A percentile compares a stretch with the other conserved stretches of the same genome.
These are phyloP conservation scores for Coccomyxa sp. DNA, from an alignment of 139 green algal species.

Conservation along the genomic window DNA sequence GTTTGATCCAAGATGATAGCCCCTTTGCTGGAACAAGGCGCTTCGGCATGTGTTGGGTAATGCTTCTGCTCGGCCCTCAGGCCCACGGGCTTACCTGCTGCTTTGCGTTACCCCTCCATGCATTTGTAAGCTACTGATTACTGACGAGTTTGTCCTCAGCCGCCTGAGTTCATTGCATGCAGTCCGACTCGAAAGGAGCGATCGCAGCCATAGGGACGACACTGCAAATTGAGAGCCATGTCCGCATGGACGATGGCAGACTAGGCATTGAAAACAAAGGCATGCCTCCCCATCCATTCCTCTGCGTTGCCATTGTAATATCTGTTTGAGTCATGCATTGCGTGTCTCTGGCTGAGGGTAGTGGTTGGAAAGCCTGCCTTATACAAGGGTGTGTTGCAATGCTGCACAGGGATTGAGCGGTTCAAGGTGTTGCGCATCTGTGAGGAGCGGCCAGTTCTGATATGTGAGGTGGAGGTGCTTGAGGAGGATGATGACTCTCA, in stretches of 20 bases:
- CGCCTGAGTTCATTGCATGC: not conserved
- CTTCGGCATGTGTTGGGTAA: conserved; percentile 44
- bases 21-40: conserved; percentile 34
- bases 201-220: conserved; percentile 36
- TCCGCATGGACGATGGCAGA: conserved; percentile 36
- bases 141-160: not conserved
- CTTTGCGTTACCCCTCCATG: not conserved
- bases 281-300: not conserved
- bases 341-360: not conserved
- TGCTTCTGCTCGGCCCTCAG: not conserved
- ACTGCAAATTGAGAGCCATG: conserved; percentile 40
- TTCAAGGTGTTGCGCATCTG: conserved; percentile 37
- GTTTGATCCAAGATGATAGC: conserved; percentile 35
- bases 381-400: too few relatives aligned
- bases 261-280: conserved; percentile 34
- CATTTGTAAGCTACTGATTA: not conserved
- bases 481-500: conserved; percentile 4
- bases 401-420: conserved; percentile 12
- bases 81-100: not conserved
- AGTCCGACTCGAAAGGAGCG: conserved; percentile 4
- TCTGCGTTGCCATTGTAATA: not conserved
- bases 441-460: conserved; percentile 40
- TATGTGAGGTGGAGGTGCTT: conserved; percentile 47
- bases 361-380: not conserved
- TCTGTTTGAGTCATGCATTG: not conserved